phyloP scores from a whole-genome alignment of 208 protist genomes.

The Herpetomonas tarakana region DNA sequence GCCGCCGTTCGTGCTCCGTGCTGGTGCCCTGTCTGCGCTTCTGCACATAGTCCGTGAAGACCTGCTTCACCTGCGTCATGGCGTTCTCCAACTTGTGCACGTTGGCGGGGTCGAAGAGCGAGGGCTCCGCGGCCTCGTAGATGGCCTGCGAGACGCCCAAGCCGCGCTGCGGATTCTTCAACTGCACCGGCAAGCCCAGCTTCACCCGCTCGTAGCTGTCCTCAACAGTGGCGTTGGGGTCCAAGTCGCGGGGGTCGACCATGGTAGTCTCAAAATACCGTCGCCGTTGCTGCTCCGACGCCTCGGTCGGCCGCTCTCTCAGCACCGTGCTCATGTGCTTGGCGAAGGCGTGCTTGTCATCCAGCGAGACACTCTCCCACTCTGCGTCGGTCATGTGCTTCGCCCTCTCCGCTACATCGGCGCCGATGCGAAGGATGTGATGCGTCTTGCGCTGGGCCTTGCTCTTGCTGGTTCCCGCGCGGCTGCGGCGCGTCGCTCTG shows the following conservation, averaged over 20 bases:
- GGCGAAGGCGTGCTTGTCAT: constrained; percentile 77
- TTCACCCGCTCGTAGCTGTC: constrained; percentile 81
- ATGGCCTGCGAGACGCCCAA: constrained; percentile 77
- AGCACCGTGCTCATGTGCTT: constrained; percentile 66
- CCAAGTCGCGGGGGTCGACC: constrained; percentile 62
- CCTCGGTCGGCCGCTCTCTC: constrained; percentile 57
- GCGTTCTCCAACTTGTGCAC: constrained; percentile 69
- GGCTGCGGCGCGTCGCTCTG: neutral
- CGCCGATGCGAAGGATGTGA: constrained; percentile 29
- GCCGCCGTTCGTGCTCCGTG: constrained; percentile 71
- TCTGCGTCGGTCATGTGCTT: constrained; percentile 75
- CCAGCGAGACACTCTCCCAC: constrained; percentile 74
- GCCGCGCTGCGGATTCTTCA: constrained; percentile 66
- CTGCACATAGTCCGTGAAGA: constrained; percentile 81
- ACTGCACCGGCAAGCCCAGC: constrained; percentile 66
- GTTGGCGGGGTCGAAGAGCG: constrained; percentile 69
- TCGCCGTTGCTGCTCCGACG: constrained; percentile 80
- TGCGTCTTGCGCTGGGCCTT: constrained; percentile 36
- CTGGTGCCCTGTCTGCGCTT: constrained; percentile 72
- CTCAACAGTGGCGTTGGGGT: constrained; percentile 47
- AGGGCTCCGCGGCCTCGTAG: constrained; percentile 65
- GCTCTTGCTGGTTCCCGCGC: constrained; percentile 13
- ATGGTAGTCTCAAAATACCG: constrained; percentile 87
- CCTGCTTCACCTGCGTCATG: constrained; percentile 81
- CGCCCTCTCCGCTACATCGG: constrained; percentile 53